Conservation (phyloP, 805 yeast species). For the Starmerella tilneyi region DNA sequence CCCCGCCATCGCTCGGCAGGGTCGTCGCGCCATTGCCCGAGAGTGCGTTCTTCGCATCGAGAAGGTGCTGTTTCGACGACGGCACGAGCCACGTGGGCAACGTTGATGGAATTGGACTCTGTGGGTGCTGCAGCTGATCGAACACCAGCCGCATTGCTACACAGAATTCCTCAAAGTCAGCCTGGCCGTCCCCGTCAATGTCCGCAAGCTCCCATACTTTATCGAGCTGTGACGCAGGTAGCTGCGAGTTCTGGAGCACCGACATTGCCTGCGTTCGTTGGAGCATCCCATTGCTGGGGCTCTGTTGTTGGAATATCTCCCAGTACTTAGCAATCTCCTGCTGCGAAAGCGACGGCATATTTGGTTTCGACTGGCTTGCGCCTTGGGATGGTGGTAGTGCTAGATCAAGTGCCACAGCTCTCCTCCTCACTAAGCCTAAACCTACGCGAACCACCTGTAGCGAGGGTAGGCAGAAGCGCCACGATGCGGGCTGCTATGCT, state of each 20-base stretch:
- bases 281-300: conserved; percentile 68
- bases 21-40: conserved; percentile 20
- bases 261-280: conserved; percentile 77
- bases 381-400: too few relatives aligned
- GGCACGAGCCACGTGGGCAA: conserved; percentile 93
- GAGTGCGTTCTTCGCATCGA: conserved; percentile 68
- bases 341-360: conserved; percentile 36
- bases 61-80: conserved; percentile 70
- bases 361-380: too few relatives aligned
- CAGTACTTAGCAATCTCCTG: conserved; percentile 96
- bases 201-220: conserved; percentile 80
- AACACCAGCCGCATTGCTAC: conserved; percentile 93
- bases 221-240: conserved; percentile 65
- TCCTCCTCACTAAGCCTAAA: too few relatives aligned
- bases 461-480: too few relatives aligned
- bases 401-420: not conserved
- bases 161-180: conserved; percentile 96
- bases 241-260: conserved; percentile 79
- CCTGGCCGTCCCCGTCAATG: conserved; percentile 78
- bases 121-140: conserved; percentile 72
- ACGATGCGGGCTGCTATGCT: not conserved
- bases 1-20: conserved; percentile 25
- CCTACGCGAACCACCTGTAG: too few relatives aligned
- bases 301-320: conserved; percentile 89
- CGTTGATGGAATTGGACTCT: conserved; percentile 50